phyloP scores from a whole-genome alignment of 2,329 filamentous ascomycete genomes.

The Verticillium isaacii region DNA sequence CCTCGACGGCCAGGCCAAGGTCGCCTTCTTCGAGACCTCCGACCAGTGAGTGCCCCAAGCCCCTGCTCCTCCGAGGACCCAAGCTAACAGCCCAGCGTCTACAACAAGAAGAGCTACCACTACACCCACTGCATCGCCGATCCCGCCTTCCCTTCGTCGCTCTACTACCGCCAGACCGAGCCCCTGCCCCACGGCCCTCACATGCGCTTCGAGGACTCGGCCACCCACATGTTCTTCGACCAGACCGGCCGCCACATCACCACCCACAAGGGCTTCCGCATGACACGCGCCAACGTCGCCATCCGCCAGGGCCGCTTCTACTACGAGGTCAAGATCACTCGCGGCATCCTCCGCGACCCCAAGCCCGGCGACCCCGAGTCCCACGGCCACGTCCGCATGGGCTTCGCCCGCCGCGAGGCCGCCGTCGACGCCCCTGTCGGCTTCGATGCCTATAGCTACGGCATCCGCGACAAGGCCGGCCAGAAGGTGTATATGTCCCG shows the following conservation, averaged over 20 bases:
- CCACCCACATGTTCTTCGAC: slow-evolving; percentile 79
- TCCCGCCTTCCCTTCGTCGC: slow-evolving; percentile 75
- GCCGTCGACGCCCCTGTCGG: slow-evolving; percentile 79
- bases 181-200: slow-evolving; percentile 76
- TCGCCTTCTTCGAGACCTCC: slow-evolving; percentile 58
- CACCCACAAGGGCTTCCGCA: slow-evolving; percentile 89
- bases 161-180: slow-evolving; percentile 88
- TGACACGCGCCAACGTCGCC: slow-evolving; percentile 84
- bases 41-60: slow-evolving; percentile 49
- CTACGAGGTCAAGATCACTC: slow-evolving; percentile 87
- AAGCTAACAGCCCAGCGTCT: slow-evolving; percentile 36
- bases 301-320: slow-evolving; percentile 87
- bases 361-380: slow-evolving; percentile 40
- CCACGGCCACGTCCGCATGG: slow-evolving; percentile 70
- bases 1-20: slow-evolving; percentile 38
- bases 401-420: slow-evolving; percentile 78
- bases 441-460: slow-evolving; percentile 91
- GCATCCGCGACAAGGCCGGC: slow-evolving; percentile 80
- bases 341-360: slow-evolving; percentile 57
- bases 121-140: slow-evolving; percentile 91
- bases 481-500: slow-evolving; percentile 92
- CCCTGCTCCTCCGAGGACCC: not conserved
- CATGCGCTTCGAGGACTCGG: slow-evolving; percentile 89
- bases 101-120: slow-evolving; percentile 70
- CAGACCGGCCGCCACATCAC: slow-evolving; percentile 71